These are phyloP conservation scores for Zalaria sp. DNA, from an alignment of 2,329 filamentous ascomycete genomes.

Conservation along the genomic window DNA sequence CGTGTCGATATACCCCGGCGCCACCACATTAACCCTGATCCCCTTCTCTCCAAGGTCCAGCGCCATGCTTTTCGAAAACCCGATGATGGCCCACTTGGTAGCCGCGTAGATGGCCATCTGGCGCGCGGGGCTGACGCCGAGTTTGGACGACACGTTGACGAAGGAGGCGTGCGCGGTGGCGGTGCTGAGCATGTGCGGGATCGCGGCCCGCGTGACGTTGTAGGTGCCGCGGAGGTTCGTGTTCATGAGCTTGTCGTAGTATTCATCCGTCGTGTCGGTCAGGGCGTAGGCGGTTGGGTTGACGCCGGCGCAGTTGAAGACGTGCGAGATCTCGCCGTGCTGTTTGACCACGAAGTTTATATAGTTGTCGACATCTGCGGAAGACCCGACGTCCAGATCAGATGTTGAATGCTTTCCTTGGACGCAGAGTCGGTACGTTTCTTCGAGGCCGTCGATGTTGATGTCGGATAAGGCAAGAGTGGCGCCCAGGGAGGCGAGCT, in stretches of 20 bases:
- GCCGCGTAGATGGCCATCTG: conserved; percentile 28
- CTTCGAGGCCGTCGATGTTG: conserved; percentile 16
- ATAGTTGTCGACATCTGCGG: conserved; percentile 12
- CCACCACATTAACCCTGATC: conserved; percentile 25
- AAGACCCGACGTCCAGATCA: conserved; percentile 18
- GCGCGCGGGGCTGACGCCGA: conserved; percentile 19
- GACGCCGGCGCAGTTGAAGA: conserved; percentile 29
- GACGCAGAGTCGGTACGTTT: conserved; percentile 12
- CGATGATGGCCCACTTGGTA: conserved; percentile 29
- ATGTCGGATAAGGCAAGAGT: conserved; percentile 27
- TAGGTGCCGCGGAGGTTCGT: conserved; percentile 28
- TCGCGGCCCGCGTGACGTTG: conserved; percentile 24
- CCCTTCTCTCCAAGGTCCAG: conserved; percentile 22
- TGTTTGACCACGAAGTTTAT: conserved; percentile 14
- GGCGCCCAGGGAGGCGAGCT: conserved; percentile 29
- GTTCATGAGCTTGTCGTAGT: conserved; percentile 23
- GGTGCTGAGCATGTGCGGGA: conserved; percentile 23
- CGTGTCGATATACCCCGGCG: conserved; percentile 31
- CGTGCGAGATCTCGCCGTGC: conserved; percentile 24
- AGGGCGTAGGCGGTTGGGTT: conserved; percentile 20
- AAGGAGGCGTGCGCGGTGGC: conserved; percentile 13
- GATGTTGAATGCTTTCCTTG: conserved; percentile 21
- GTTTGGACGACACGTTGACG: conserved; percentile 28
- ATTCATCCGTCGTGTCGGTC: conserved; percentile 26
- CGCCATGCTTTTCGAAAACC: conserved; percentile 31